Conservation (phyloP, 169 alveolate genomes). For the Plasmodium yoelii region DNA sequence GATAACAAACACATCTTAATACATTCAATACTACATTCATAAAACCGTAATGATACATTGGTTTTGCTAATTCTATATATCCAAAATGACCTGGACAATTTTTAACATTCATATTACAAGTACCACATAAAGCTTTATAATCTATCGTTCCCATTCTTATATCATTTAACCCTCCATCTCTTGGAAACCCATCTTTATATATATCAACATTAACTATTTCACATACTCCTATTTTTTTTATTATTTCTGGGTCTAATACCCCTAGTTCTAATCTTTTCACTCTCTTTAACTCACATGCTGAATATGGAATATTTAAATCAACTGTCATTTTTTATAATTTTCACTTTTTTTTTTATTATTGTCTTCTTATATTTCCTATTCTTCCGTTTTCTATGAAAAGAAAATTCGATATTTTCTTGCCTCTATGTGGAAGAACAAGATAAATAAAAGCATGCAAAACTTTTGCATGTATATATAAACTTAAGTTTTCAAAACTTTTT, state of each 20-base stretch:
- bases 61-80: slow-evolving; percentile 95
- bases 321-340: slow-evolving; percentile 66
- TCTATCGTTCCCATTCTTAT: slow-evolving; percentile 98
- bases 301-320: slow-evolving; percentile 89
- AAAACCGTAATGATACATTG: slow-evolving; percentile 97
- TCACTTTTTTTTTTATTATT: background rate
- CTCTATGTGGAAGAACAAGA: too few species aligned
- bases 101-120: slow-evolving; percentile 95
- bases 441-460: background rate
- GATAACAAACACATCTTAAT: slow-evolving; percentile 96
- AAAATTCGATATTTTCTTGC: too few species aligned
- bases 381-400: too few species aligned
- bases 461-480: background rate
- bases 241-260: slow-evolving; percentile 89
- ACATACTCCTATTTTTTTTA: slow-evolving; percentile 90
- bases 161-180: slow-evolving; percentile 95
- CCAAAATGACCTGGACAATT: slow-evolving; percentile 99
- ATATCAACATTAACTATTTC: slow-evolving; percentile 91
- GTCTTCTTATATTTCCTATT: background rate
- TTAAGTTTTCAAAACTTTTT: background rate
- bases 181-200: slow-evolving; percentile 93
- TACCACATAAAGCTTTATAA: slow-evolving; percentile 92
- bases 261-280: slow-evolving; percentile 90
- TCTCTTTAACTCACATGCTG: slow-evolving; percentile 89
- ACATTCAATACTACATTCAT: slow-evolving; percentile 92